Evolutionary conservation across 345 rosid species (phyloP).

Genomic region (Eucalyptus brandiana): DNA sequence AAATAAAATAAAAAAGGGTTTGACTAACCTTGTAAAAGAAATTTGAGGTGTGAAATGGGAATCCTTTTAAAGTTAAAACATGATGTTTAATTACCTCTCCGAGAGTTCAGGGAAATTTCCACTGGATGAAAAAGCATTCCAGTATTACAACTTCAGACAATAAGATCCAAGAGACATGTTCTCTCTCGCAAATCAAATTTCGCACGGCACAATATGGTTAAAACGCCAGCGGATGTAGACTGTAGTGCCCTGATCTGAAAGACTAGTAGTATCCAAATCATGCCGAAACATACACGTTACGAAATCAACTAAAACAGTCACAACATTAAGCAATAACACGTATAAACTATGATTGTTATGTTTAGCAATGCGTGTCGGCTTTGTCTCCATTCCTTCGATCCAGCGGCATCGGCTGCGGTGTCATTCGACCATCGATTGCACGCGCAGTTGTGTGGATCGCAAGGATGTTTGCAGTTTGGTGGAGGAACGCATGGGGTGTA

Average conservation of each 20-base stretch:
- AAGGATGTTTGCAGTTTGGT: not conserved
- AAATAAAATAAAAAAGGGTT: not conserved
- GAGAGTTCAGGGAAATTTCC: not conserved
- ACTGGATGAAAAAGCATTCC: not conserved
- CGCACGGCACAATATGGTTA: not conserved
- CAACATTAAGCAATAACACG: not conserved
- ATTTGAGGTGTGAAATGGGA: not conserved
- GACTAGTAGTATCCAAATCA: not conserved
- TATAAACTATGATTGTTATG: accelerated
- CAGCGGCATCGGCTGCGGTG: not conserved
- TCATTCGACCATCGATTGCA: not conserved
- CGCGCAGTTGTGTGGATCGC: not conserved
- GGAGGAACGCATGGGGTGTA: not conserved
- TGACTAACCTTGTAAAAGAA: not conserved
- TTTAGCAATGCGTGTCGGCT: not conserved
- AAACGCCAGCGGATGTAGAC: not conserved
- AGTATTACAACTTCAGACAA: not conserved
- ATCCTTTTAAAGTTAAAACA: not conserved
- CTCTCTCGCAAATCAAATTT: not conserved
- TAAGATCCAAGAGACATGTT: not conserved
- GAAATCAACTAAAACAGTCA: not conserved
- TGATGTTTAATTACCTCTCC: not conserved
- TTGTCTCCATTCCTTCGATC: not conserved
- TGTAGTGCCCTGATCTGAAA: not conserved
- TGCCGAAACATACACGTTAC: not conserved